These are phyloP conservation scores for Ophidiomyces ophidiicola DNA, from an alignment of 2,329 filamentous ascomycete species.

Conservation along the genomic window DNA sequence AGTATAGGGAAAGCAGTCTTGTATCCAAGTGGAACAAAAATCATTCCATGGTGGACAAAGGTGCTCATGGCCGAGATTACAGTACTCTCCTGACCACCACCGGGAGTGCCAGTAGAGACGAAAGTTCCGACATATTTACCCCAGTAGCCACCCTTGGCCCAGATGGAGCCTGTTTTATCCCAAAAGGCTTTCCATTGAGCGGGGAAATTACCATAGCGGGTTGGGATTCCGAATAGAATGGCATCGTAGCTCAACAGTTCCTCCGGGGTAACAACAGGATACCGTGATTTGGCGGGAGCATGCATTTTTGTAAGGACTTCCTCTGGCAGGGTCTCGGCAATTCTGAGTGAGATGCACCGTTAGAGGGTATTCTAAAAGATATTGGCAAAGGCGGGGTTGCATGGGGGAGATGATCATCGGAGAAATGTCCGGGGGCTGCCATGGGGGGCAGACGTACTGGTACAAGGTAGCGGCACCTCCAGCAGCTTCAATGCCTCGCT, in stretches of 20 bases:
- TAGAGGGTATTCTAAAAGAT: neutral
- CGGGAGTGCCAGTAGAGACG: conserved; percentile 68
- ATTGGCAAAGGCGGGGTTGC: neutral
- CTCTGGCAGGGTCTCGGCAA: conserved; percentile 72
- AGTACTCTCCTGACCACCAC: conserved; percentile 90
- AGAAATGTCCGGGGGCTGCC: neutral
- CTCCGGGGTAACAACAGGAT: conserved; percentile 51
- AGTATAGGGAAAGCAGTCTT: conserved; percentile 61
- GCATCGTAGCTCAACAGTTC: conserved; percentile 67
- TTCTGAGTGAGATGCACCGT: conserved; percentile 31
- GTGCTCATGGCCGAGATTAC: conserved; percentile 71
- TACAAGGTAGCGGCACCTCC: conserved; percentile 71
- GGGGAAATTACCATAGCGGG: conserved; percentile 92
- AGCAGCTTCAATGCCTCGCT: conserved; percentile 75
- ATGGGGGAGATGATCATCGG: too few species aligned
- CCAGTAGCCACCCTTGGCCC: conserved; percentile 61
- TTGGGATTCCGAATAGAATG: conserved; percentile 88
- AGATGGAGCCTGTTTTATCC: conserved; percentile 80
- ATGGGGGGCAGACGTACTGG: conserved; percentile 46
- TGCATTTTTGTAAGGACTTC: conserved; percentile 86
- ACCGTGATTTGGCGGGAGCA: conserved; percentile 61
- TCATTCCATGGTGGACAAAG: conserved; percentile 81
- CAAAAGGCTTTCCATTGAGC: conserved; percentile 81
- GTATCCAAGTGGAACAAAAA: conserved; percentile 93
- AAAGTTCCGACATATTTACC: conserved; percentile 91